Conservation (phyloP, 805 yeast genomes). For the Starmerella potacharoeniae region DNA sequence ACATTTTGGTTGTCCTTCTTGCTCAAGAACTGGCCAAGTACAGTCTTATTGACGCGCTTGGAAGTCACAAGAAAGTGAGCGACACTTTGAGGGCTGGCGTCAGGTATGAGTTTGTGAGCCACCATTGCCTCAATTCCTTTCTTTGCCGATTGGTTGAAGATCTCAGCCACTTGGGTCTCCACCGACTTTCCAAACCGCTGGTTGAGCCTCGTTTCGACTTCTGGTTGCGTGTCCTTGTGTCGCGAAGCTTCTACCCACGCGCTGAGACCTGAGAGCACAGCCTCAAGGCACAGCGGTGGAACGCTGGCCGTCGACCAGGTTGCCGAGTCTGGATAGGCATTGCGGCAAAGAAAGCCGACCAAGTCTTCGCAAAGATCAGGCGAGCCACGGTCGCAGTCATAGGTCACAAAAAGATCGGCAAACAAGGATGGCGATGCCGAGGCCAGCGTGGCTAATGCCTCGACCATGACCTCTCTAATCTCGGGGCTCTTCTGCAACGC, state of each 20-base stretch:
- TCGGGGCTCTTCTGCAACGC: conserved; percentile 26
- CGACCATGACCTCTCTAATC: conserved; percentile 67
- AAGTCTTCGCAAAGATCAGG: conserved; percentile 61
- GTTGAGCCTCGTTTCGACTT: neutral
- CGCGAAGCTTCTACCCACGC: conserved; percentile 12
- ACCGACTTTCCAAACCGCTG: conserved; percentile 42
- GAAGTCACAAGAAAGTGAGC: conserved; percentile 72
- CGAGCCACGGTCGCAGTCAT: conserved; percentile 84
- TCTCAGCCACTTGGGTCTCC: conserved; percentile 62
- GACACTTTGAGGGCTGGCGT: conserved; percentile 41
- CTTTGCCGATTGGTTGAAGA: conserved; percentile 68
- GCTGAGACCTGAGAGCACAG: conserved; percentile 58
- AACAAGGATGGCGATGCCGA: conserved; percentile 60
- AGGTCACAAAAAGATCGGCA: conserved; percentile 63
- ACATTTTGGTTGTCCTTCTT: conserved; percentile 56
- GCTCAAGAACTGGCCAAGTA: conserved; percentile 75
- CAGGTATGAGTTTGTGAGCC: conserved; percentile 52
- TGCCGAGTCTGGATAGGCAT: conserved; percentile 82
- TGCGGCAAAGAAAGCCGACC: conserved; percentile 57
- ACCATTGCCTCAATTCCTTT: conserved; percentile 56
- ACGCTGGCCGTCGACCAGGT: conserved; percentile 66
- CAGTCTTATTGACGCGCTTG: conserved; percentile 73
- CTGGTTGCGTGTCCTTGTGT: neutral
- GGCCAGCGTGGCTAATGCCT: conserved; percentile 52
- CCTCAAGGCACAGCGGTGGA: conserved; percentile 89